phyloP scores from a whole-genome alignment of 1,284 basidiomycete genomes.

The Inonotus hispidus region DNA sequence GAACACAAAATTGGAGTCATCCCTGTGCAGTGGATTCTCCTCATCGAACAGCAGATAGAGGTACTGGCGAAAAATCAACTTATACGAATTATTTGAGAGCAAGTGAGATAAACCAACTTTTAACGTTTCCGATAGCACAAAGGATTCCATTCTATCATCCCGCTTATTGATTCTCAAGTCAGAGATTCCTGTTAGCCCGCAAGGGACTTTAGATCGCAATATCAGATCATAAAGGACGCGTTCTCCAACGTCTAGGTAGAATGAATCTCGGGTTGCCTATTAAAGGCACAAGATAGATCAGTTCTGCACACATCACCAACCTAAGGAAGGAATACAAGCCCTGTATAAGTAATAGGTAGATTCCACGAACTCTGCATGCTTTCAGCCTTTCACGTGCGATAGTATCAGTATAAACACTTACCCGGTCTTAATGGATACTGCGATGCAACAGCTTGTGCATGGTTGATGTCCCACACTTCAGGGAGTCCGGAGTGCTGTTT shows the following conservation, averaged over 20 bases:
- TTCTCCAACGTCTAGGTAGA: slow-evolving; percentile 88
- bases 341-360: slow-evolving; percentile 92
- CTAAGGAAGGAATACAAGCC: slow-evolving; percentile 37
- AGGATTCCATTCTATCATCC: slow-evolving; percentile 92
- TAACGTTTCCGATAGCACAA: slow-evolving; percentile 84
- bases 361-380: slow-evolving; percentile 73
- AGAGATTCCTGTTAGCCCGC: slow-evolving; percentile 78
- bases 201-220: slow-evolving; percentile 71
- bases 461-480: slow-evolving; percentile 83
- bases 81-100: no score
- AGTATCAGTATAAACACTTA: slow-evolving; percentile 25
- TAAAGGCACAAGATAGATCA: background rate
- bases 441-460: slow-evolving; percentile 64
- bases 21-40: slow-evolving; percentile 64
- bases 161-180: slow-evolving; percentile 76
- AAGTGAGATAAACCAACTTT: slow-evolving; percentile 49
- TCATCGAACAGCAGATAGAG: slow-evolving; percentile 90
- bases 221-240: slow-evolving; percentile 74
- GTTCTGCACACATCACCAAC: no score
- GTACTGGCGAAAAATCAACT: slow-evolving; percentile 49
- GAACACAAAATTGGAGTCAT: slow-evolving; percentile 80
- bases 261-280: slow-evolving; percentile 85
- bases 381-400: slow-evolving; percentile 10
- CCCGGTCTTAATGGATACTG: slow-evolving; percentile 84
- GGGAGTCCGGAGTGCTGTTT: slow-evolving; percentile 78